Evolutionary conservation across 2,329 filamentous ascomycete species (phyloP).

Genomic region (Lasiodiplodia theobromae): DNA sequence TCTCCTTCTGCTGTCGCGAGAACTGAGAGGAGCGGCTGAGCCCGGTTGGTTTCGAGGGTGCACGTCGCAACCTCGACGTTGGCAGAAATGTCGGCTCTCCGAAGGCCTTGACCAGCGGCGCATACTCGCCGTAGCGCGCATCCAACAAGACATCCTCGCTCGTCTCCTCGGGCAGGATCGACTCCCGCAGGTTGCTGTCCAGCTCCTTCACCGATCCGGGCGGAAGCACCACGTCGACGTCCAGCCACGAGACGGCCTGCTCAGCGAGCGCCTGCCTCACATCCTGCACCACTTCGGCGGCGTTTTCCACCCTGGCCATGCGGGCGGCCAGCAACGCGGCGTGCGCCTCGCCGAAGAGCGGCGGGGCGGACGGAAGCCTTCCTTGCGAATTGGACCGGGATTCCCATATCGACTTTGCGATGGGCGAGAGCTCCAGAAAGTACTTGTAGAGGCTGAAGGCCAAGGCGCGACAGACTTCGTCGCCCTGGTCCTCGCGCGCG

Average conservation of each 20-base stretch:
- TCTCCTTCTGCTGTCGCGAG: constrained; percentile 80
- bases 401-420: constrained; percentile 75
- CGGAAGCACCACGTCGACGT: constrained; percentile 86
- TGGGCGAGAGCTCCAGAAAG: constrained; percentile 83
- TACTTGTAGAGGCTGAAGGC: constrained; percentile 95
- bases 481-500: constrained; percentile 92
- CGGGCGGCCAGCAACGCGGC: constrained; percentile 86
- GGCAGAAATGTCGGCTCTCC: constrained; percentile 87
- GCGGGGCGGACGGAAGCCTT: constrained; percentile 68
- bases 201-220: constrained; percentile 68
- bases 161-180: constrained; percentile 65
- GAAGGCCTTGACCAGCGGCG: constrained; percentile 76
- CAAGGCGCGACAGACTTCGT: constrained; percentile 88
- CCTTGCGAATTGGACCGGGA: constrained; percentile 59
- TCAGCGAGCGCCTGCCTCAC: constrained; percentile 79
- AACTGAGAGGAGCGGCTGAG: constrained; percentile 81
- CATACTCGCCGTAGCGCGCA: constrained; percentile 79
- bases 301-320: constrained; percentile 83
- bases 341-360: constrained; percentile 88
- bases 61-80: constrained; percentile 81
- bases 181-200: constrained; percentile 52
- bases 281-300: constrained; percentile 73
- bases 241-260: constrained; percentile 82
- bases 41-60: constrained; percentile 84
- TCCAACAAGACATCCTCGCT: constrained; percentile 69